Evolutionary conservation across 2,329 filamentous ascomycete species (phyloP).

Genomic region (Fusarium neocosmosporiellum): DNA sequence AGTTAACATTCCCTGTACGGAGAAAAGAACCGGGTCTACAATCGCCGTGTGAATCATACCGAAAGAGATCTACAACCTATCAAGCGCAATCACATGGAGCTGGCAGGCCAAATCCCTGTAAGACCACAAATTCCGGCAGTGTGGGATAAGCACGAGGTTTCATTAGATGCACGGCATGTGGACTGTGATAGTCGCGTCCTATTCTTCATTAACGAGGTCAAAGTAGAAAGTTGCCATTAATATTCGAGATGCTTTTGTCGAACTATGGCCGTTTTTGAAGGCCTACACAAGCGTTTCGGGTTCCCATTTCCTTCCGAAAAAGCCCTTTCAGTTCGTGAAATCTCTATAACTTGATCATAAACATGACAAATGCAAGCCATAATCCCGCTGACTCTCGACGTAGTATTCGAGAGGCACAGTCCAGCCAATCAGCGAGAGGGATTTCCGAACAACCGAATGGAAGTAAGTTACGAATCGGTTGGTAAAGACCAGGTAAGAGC

Average conservation of each 20-base stretch:
- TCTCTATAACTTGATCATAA: not conserved
- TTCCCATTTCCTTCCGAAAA: not conserved
- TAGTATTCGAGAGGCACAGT: not conserved
- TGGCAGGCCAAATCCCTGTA: not conserved
- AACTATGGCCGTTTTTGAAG: not conserved
- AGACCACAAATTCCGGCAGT: not conserved
- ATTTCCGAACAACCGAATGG: not conserved
- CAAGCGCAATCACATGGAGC: not conserved
- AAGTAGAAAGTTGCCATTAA: not conserved
- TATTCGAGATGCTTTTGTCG: not conserved
- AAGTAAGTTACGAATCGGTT: not conserved
- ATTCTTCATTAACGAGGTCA: not conserved
- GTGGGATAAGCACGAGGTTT: not conserved
- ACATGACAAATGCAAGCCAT: not conserved
- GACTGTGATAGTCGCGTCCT: not conserved
- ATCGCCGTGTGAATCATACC: slow-evolving; percentile 7
- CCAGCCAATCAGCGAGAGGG: not conserved
- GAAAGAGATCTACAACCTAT: not conserved
- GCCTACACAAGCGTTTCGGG: not conserved
- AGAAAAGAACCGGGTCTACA: not conserved
- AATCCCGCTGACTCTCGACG: not conserved
- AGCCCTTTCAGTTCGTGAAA: too few relatives aligned
- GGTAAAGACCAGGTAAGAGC: not conserved
- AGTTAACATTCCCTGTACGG: too few relatives aligned
- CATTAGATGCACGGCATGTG: not conserved